Evolutionary conservation across 225 moss, liverwort and hornwort species (phyloP), one percentile per base, ranked within the genome.

Genomic region (Takakia lepidozioides): DNA sequence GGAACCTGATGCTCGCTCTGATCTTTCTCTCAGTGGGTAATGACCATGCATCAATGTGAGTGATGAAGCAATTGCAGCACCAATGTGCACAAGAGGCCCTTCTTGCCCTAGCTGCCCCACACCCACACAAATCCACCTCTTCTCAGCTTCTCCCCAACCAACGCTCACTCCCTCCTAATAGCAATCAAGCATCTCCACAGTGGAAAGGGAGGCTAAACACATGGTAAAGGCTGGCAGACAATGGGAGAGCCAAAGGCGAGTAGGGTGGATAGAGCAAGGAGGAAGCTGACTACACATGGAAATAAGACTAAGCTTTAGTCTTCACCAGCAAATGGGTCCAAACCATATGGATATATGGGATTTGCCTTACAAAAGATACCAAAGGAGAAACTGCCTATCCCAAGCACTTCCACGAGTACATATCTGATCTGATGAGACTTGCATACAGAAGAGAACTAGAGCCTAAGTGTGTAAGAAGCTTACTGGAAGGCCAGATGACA

Each of bases 31-130:
- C 32, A 51, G 64, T 42, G 78, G 77, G 59, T 61, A 60, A 20
- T 56, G 74, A 27, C 86, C 83, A 50, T 91, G 86, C 86, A 86
- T 78, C 90, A 86, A 91, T 35, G 90, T 91, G 15, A 91, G 66
- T 27, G 85, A 66, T 14, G 90, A 91, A 26, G 90, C 90, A 57
- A 91, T 75, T 3, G 86, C 90, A 52, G 57, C 86, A 38, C 90
- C 90, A 60, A 91, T 73, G 46, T 91, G 86, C 22, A 91, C 71
- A 83, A 91, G 68, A 10, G 90, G 90, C 49, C 90, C 90, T 67
- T 91, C 90, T 74, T 91, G 90, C 37, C 90, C 90, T 60, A 86
- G 83, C 86, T 86, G 72, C n/a, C 55, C 39, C 5, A 29, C 36
- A 35, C 18, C 32, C 32, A 32, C 7, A 32, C 7, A 32, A 7